phyloP scores from a whole-genome alignment of 495 filamentous ascomycete genomes.

The Aspergillus hancockii region DNA sequence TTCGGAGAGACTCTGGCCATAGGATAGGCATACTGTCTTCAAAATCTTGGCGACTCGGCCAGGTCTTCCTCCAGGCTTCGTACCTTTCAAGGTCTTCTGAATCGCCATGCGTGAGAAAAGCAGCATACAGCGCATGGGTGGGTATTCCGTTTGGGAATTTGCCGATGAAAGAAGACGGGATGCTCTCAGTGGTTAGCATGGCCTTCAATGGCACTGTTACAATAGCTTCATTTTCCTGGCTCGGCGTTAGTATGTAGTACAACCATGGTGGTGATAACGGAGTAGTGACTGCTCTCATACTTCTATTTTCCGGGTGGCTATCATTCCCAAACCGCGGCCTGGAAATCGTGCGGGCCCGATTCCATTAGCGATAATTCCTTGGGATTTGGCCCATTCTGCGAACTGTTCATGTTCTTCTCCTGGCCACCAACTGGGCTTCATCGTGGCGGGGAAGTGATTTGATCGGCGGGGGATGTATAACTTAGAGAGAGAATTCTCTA shows the following conservation, averaged over 20 bases:
- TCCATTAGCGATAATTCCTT: constrained; percentile 59
- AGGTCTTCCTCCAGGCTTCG: constrained; percentile 65
- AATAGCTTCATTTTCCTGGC: constrained; percentile 52
- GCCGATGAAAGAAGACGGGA: constrained; percentile 49
- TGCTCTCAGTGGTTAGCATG: constrained; percentile 61
- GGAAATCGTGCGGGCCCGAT: constrained; percentile 61
- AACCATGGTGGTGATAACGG: neutral
- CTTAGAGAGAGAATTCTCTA: no score
- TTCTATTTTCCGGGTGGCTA: constrained; percentile 63
- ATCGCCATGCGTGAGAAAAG: constrained; percentile 58
- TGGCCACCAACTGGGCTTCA: constrained; percentile 40
- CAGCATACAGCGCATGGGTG: constrained; percentile 71
- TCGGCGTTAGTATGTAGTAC: constrained; percentile 1
- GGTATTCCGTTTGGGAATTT: constrained; percentile 53
- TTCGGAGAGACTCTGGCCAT: constrained; percentile 53
- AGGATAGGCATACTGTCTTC: constrained; percentile 64
- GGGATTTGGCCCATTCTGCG: constrained; percentile 59
- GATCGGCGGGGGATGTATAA: neutral
- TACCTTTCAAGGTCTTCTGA: constrained; percentile 34
- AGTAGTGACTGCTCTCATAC: constrained; percentile 37
- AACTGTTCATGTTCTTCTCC: constrained; percentile 54
- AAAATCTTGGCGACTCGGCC: constrained; percentile 64
- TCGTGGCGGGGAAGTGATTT: constrained; percentile 10
- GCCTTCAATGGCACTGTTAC: constrained; percentile 62
- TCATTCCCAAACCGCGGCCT: constrained; percentile 71